Conservation (phyloP, 1,284 basidiomycete genomes). For the Marasmius tenuissimus region DNA sequence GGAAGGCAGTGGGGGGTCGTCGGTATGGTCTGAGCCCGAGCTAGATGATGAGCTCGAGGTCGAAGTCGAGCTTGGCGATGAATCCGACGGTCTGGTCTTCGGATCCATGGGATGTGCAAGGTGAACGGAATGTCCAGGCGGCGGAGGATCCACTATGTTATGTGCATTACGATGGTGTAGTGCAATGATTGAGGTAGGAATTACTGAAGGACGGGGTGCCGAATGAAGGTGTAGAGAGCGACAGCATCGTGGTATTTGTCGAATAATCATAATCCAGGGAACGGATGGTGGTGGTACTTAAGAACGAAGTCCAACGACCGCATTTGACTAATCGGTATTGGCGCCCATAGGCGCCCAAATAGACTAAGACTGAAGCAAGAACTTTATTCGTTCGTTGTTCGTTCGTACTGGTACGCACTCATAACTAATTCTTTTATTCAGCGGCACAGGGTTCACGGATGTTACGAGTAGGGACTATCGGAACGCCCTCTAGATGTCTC, state of each 20-base stretch:
- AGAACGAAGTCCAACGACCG: not conserved
- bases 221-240: slow-evolving; percentile 17
- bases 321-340: too few relatives aligned
- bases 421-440: too few relatives aligned
- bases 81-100: not conserved
- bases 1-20: slow-evolving; percentile 4
- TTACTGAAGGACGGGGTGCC: slow-evolving; percentile 3
- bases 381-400: too few relatives aligned
- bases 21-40: not conserved
- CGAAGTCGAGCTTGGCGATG: not conserved
- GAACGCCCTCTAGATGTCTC: too few relatives aligned
- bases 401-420: too few relatives aligned
- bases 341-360: too few relatives aligned
- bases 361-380: too few relatives aligned
- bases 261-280: slow-evolving; percentile 18
- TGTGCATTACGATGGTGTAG: slow-evolving; percentile 20
- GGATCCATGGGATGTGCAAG: not conserved
- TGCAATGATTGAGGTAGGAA: slow-evolving; percentile 14
- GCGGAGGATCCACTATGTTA: slow-evolving; percentile 8
- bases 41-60: slow-evolving; percentile 10
- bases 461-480: too few relatives aligned
- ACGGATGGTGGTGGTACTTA: not conserved
- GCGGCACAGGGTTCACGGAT: too few relatives aligned
- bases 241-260: slow-evolving; percentile 24
- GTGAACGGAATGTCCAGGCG: not conserved